Evolutionary conservation across 306 rosid species (phyloP), one percentile per base, ranked within the genome.

Genomic region (Inga laurina): DNA sequence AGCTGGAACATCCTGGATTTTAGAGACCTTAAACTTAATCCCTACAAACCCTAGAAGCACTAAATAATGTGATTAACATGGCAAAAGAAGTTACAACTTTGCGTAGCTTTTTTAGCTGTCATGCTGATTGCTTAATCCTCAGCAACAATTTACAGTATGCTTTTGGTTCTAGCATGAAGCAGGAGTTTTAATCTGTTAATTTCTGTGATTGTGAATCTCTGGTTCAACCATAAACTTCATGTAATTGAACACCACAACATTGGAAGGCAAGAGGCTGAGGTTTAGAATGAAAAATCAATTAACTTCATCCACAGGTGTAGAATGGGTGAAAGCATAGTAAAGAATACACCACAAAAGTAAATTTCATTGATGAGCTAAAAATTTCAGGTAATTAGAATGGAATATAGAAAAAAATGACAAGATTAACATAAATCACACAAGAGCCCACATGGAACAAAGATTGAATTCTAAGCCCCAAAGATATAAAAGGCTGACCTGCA

Each of bases 401-500:
- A 48, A 10, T 1, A 66, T 12, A 8, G 37, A 67, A 44, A 69
- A 45, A 69, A 45, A 56, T 22, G 52, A 76, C 68, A 19, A 56
- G 16, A 11, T 44, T 44, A 11, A 44, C 34, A 71, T 43, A 10
- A 44, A 43, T 4, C 52, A 39, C 5, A 41, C 51, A 21, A 37
- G 32, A 39, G 32, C 49, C 74, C 10, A 70, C 16, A 43, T 10
- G 52, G 10, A 43, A 41, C 54, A 12, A 44, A 43, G 24, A 44
- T 22, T 44, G 9, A 43, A 41, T 70, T 70, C 11, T 39, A 6
- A 41, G 75, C 18, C 32, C 6, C 15, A 0, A 19, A 44, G 19
- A 54, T 69, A 22, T 56, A 69, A 46, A 48, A 80, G 74, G 75
- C 89, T 62, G 48, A 95, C 97, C 98, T 93, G 97, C 83, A 95